Evolutionary conservation across 1,284 basidiomycete genomes (phyloP).

Genomic region (Leccinum griseonigrum): DNA sequence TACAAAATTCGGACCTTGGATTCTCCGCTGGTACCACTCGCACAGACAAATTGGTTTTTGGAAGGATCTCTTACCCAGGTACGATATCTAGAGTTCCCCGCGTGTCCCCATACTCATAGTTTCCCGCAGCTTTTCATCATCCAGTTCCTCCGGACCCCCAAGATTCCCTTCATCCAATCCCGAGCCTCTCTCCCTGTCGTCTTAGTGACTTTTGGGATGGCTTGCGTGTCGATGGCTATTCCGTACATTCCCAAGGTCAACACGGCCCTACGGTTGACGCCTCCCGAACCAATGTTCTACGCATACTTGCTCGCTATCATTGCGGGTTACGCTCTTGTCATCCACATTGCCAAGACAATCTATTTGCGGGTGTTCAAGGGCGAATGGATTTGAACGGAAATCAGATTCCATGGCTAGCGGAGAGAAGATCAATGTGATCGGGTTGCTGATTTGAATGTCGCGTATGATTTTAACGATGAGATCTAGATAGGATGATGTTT

Average conservation of each 20-base stretch:
- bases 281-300: constrained; percentile 33
- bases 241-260: constrained; percentile 33
- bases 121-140: constrained; percentile 31
- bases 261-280: constrained; percentile 28
- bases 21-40: constrained; percentile 29
- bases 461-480: background rate
- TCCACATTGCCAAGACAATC: constrained; percentile 28
- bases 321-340: constrained; percentile 22
- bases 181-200: constrained; percentile 29
- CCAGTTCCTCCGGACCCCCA: constrained; percentile 31
- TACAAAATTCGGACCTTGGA: constrained; percentile 29
- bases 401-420: background rate
- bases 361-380: constrained; percentile 30
- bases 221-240: constrained; percentile 33
- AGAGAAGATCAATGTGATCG: background rate
- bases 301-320: constrained; percentile 25
- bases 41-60: constrained; percentile 33
- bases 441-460: background rate
- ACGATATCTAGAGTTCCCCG: background rate
- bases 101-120: constrained; percentile 1
- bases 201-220: constrained; percentile 32
- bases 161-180: constrained; percentile 33
- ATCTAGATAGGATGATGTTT: background rate
- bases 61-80: constrained; percentile 34
- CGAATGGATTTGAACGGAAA: constrained; percentile 26